These are phyloP conservation scores for Petrea volubilis DNA, from an alignment of 257 asterid genomes.

Conservation along the genomic window DNA sequence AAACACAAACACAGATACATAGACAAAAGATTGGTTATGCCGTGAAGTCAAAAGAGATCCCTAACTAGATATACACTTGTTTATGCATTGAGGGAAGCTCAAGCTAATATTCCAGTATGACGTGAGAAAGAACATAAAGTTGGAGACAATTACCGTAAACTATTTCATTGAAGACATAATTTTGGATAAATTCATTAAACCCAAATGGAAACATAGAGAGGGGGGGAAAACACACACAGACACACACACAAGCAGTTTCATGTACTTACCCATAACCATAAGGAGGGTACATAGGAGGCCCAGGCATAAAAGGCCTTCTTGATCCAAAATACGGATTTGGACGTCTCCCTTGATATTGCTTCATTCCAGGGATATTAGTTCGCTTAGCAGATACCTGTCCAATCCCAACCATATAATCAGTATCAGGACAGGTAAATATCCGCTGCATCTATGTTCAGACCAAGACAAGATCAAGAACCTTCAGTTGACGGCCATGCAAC, in stretches of 20 bases:
- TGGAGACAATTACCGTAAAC: neutral
- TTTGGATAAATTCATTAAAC: neutral
- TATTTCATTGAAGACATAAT: neutral
- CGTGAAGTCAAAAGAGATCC: neutral
- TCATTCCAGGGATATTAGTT: slow-evolving; percentile 68
- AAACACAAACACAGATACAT: neutral
- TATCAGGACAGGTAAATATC: neutral
- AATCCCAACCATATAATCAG: slow-evolving; percentile 1
- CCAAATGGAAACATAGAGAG: neutral
- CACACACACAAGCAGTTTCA: neutral
- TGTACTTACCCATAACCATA: slow-evolving; percentile 49
- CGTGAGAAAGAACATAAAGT: neutral
- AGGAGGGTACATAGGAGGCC: slow-evolving; percentile 36
- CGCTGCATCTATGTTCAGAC: neutral
- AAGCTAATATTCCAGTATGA: neutral
- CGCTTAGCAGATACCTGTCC: slow-evolving; percentile 58
- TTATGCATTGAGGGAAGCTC: neutral
- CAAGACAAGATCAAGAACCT: slow-evolving; percentile 37
- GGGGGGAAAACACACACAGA: too few species aligned
- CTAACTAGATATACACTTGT: neutral
- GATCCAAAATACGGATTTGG: slow-evolving; percentile 42
- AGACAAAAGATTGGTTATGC: neutral
- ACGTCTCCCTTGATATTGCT: slow-evolving; percentile 51
- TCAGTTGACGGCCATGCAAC: slow-evolving; percentile 53
- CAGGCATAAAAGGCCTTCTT: slow-evolving; percentile 41